Conservation (phyloP, 2,329 filamentous ascomycete genomes). For the Aspergillus sp. region DNA sequence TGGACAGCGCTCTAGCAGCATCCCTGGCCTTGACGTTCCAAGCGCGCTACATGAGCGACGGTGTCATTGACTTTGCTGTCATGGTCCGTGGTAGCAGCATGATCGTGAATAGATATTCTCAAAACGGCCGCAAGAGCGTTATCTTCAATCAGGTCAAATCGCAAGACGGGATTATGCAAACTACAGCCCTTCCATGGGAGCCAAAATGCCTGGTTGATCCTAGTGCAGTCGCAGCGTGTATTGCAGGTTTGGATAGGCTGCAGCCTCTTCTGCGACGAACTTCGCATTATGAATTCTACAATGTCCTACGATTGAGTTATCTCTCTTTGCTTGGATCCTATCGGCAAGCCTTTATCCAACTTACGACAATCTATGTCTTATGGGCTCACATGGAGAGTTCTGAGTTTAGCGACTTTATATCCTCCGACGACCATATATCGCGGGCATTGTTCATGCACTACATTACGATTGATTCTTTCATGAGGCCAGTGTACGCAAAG, state of each 20-base stretch:
- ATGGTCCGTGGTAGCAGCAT: slow-evolving; percentile 40
- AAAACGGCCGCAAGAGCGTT: slow-evolving; percentile 18
- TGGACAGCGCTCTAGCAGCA: slow-evolving; percentile 37
- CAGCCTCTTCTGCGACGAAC: slow-evolving; percentile 37
- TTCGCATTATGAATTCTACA: slow-evolving; percentile 29
- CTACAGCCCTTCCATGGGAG: slow-evolving; percentile 14
- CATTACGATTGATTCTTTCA: slow-evolving; percentile 50
- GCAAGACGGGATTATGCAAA: neutral
- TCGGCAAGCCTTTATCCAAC: neutral
- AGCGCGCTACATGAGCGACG: slow-evolving; percentile 39
- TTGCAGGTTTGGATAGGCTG: slow-evolving; percentile 26
- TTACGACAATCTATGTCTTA: neutral
- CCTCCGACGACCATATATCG: slow-evolving; percentile 46
- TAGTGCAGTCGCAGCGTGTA: slow-evolving; percentile 21
- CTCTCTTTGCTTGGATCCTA: neutral
- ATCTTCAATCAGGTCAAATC: slow-evolving; percentile 21
- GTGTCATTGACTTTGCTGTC: slow-evolving; percentile 38
- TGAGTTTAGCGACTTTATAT: slow-evolving; percentile 50
- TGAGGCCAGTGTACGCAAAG: slow-evolving; percentile 34
- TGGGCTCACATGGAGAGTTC: slow-evolving; percentile 40
- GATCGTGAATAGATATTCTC: slow-evolving; percentile 41
- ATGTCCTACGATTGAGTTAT: slow-evolving; percentile 19
- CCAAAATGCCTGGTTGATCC: neutral
- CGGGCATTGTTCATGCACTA: slow-evolving; percentile 54
- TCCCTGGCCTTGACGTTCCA: slow-evolving; percentile 41